A percentile compares a stretch with the other conserved stretches of the same genome.
Conservation (phyloP, 257 asterid species). For the Craterostigma plantagineum region DNA sequence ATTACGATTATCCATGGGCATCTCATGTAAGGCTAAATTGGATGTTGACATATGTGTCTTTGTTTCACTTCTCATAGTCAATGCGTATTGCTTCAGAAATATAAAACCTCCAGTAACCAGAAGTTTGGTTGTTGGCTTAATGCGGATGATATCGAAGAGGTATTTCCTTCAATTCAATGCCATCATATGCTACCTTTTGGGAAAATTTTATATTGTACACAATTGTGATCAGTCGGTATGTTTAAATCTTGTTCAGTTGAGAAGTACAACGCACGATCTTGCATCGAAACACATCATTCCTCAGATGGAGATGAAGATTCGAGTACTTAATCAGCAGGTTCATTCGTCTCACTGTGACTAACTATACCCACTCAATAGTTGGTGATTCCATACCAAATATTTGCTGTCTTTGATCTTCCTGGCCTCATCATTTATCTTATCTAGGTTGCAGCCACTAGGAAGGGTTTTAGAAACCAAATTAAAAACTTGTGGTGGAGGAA, state of each 20-base stretch:
- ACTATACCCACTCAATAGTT: slow-evolving; percentile 6
- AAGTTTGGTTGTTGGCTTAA: slow-evolving; percentile 55
- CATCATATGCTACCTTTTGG: slow-evolving; percentile 9
- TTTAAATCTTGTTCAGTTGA: slow-evolving; percentile 35
- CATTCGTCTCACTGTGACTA: slow-evolving; percentile 7
- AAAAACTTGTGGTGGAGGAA: slow-evolving; percentile 99
- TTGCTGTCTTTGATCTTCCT: slow-evolving; percentile 6
- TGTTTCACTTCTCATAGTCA: slow-evolving; percentile 10
- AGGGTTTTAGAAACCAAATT: slow-evolving; percentile 94
- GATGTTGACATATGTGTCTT: slow-evolving; percentile 7
- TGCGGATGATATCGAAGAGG: slow-evolving; percentile 75
- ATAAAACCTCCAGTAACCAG: slow-evolving; percentile 20
- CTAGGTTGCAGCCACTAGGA: slow-evolving; percentile 94
- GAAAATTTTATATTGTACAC: slow-evolving; percentile 3
- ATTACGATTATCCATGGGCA: slow-evolving; percentile 57
- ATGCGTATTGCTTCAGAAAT: slow-evolving; percentile 33
- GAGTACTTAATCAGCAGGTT: slow-evolving; percentile 88
- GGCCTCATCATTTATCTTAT: slow-evolving; percentile 10
- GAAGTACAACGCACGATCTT: slow-evolving; percentile 57
- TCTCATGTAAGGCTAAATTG: slow-evolving; percentile 39
- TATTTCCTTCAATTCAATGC: slow-evolving; percentile 16
- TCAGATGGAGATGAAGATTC: slow-evolving; percentile 88
- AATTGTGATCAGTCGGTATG: not conserved
- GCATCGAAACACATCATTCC: slow-evolving; percentile 90
- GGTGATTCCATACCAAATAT: slow-evolving; percentile 7